Base-by-base conservation (phyloP, 2,329 filamentous ascomycete species). In the Aspergillus aculeatinus region DNA sequence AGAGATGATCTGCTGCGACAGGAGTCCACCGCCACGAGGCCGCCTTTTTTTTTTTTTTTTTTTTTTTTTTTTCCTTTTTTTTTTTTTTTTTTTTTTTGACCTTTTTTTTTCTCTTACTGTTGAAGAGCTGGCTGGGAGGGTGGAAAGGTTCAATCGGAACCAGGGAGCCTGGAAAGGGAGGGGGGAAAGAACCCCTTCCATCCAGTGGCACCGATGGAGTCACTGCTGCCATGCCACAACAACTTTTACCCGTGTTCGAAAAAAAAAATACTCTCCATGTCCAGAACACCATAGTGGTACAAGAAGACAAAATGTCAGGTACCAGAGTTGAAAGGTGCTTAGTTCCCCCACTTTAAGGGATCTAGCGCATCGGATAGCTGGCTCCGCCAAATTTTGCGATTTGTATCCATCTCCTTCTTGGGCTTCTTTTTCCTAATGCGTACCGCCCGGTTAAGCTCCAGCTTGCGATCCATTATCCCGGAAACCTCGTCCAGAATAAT, bases 21-120 rank as follows among this genome's bases (percentile, higher is more conserved):
- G 33, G 35, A 55, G 60, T 27, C 62, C 63, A 64, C 60, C 47
- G 68, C 69, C 69, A 71, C 68, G 70, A 71, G 69, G 69, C 64
- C 62, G 63, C 39, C 52, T 47, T 61, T 65, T 64, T 59, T 27
- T 7, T 27, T 29, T 29, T 29, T 29, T 29, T 29, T 27, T 6
- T 29, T 9, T 29, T 27, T 7, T 27, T 29, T 29, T 27, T 7
- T 27, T 29, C 7, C 27, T 29, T 29, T 29, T 29, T 27, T 6
- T 29, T 9, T 47, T 61, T 65, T 64, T 59, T 35, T 14, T 65
- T 64, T 58, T 27, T 7, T 27, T 29, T 29, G 7, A 29, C 7
- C 27, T 29, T 29, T 29, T 29, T 27, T 6, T 29, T 9, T 29
- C 1, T 9, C 5, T 3, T 10, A 29, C 27, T 29, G 27, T 29